Evolutionary conservation across 148 eudicot genomes (phyloP), one percentile per base, ranked within the genome.

Genomic region (Chenopodium album): DNA sequence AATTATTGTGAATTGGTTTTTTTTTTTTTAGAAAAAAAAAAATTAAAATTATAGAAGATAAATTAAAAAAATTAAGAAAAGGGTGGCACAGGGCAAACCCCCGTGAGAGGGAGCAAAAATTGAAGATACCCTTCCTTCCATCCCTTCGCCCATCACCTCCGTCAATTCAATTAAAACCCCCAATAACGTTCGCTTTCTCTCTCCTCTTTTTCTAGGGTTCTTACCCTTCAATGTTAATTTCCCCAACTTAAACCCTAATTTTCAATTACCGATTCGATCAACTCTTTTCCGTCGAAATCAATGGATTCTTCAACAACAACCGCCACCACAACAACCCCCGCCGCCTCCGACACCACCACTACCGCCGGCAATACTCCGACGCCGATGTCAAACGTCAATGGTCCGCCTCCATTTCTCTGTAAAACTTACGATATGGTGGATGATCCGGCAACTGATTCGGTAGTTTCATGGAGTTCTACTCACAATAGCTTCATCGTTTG

Each of bases 351-450:
- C 16, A 48, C 74, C 50, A 46, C 26, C 74, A 41, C 71, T 23
- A 4, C 29, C 9, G 52, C 19, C 76, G 79, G 78, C 11, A 75
- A 75, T 28, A 60, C 79, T 46, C 94, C 92, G 69, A 69, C 79
- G 8, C 90, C 92, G 75, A 78, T 88, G 80, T 47, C 90, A 26
- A 88, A 56, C 71, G 80, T 75, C 29, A 89, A 86, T 46, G 89
- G 84, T 19, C 96, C 96, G 73, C 91, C 94, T 80, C 94, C 96
- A 75, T 92, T 92, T 41, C 87, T 92, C 0, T 87, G 83, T 41
- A 92, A 92, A 83, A 92, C 96, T 0, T 92, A 92, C 85, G 96
- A 92, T 37, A 91, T 92, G 92, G 96, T 92, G 54, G 90, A 92
- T 60, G 94, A 91, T 73, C 90, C 94, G 63, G 83, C 87, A 0